phyloP scores from a whole-genome alignment of 768 basidiomycete genomes.

The Rhodotorula toruloides region DNA sequence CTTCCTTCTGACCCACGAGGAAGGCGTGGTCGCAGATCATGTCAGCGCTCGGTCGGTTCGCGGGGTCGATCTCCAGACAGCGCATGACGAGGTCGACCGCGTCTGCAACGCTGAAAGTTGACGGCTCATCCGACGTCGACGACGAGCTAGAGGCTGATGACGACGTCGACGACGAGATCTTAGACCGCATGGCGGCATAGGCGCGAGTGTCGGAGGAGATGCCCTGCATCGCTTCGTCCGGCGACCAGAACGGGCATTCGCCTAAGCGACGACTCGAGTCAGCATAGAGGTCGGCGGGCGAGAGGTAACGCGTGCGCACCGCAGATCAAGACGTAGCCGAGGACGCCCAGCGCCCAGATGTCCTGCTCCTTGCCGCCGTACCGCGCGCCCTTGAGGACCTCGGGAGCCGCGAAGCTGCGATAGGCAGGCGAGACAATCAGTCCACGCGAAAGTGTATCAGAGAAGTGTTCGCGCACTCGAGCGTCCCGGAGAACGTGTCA shows the following conservation, averaged over 20 bases:
- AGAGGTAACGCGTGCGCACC: constrained; percentile 45
- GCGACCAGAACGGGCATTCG: constrained; percentile 85
- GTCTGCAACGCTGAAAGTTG: constrained; percentile 73
- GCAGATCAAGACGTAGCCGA: constrained; percentile 82
- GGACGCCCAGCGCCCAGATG: constrained; percentile 96
- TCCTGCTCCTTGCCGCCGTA: constrained; percentile 97
- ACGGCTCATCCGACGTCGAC: constrained; percentile 55
- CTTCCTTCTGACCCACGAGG: constrained; percentile 61
- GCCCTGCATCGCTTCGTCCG: constrained; percentile 67
- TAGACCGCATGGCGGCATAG: constrained; percentile 37
- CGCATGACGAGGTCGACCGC: constrained; percentile 76
- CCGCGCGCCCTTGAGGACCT: constrained; percentile 88
- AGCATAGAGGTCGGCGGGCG: background rate
- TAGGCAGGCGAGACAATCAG: background rate
- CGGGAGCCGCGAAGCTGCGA: constrained; percentile 75
- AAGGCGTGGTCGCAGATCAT: constrained; percentile 72
- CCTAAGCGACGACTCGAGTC: constrained; percentile 50
- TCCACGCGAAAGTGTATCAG: background rate
- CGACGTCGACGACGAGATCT: constrained; percentile 40
- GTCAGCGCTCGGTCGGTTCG: constrained; percentile 78
- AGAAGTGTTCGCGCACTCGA: constrained; percentile 40
- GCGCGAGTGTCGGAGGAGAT: constrained; percentile 35
- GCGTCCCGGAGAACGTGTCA: constrained; percentile 51
- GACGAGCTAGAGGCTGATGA: constrained; percentile 60
- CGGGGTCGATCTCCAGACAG: constrained; percentile 75